phyloP scores from a whole-genome alignment of 108 stramenopile genomes.

The Cyclostephanos tholiformis region DNA sequence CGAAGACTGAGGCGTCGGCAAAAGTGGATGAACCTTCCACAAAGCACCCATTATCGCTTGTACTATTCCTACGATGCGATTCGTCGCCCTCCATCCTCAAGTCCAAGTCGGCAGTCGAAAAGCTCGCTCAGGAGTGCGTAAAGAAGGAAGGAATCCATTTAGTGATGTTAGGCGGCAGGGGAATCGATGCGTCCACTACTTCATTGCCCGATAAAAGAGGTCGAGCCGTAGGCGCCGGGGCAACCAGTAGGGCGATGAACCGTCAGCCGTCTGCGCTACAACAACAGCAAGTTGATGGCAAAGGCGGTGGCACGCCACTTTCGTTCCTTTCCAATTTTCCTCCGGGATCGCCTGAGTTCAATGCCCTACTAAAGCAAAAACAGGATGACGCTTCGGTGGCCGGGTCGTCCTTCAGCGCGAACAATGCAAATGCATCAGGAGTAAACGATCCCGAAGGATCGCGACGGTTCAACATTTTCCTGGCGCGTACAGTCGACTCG shows the following conservation, averaged over 20 bases:
- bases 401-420: slow-evolving; percentile 66
- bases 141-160: slow-evolving; percentile 70
- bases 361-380: slow-evolving; percentile 37
- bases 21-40: background rate
- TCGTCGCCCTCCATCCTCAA: slow-evolving; percentile 69
- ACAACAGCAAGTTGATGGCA: slow-evolving; percentile 9
- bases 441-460: slow-evolving; percentile 89
- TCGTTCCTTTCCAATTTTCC: slow-evolving; percentile 53
- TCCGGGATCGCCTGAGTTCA: slow-evolving; percentile 48
- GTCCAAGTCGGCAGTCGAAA: slow-evolving; percentile 81
- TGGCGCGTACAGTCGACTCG: slow-evolving; percentile 72
- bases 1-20: slow-evolving; percentile 3
- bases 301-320: slow-evolving; percentile 38
- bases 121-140: slow-evolving; percentile 72
- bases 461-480: slow-evolving; percentile 89
- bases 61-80: slow-evolving; percentile 78
- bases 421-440: slow-evolving; percentile 84
- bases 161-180: slow-evolving; percentile 73
- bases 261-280: slow-evolving; percentile 23
- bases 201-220: slow-evolving; percentile 43
- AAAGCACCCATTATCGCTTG: slow-evolving; percentile 55
- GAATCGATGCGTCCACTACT: slow-evolving; percentile 72
- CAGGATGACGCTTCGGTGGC: slow-evolving; percentile 11
- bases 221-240: slow-evolving; percentile 6
- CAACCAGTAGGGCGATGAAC: slow-evolving; percentile 34